Evolutionary conservation across 2,329 filamentous ascomycete genomes (phyloP).

Genomic region (Microcera coccophila): DNA sequence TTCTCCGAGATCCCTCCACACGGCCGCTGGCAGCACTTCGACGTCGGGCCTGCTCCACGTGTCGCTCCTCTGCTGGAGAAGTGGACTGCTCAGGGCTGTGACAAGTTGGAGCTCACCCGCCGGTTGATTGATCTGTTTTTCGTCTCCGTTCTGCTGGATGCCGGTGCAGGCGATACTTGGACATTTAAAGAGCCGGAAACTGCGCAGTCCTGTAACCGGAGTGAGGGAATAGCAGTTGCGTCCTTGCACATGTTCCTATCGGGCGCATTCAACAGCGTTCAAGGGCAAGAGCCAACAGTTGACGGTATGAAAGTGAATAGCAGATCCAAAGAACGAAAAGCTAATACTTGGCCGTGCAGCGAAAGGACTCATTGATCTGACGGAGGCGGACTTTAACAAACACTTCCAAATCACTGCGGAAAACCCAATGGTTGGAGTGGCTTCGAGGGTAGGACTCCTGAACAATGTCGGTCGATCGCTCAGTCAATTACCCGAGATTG

Average conservation of each 20-base stretch:
- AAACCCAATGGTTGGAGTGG: slow-evolving; percentile 45
- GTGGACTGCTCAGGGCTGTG: slow-evolving; percentile 41
- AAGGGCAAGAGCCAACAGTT: no score
- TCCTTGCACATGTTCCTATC: slow-evolving; percentile 47
- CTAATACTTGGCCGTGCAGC: no score
- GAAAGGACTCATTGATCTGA: slow-evolving; percentile 17
- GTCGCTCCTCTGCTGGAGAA: slow-evolving; percentile 41
- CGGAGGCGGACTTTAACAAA: slow-evolving; percentile 30
- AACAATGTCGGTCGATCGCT: slow-evolving; percentile 42
- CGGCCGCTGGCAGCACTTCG: slow-evolving; percentile 61
- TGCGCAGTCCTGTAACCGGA: slow-evolving; percentile 36
- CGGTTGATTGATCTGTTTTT: slow-evolving; percentile 59
- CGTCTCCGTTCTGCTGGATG: slow-evolving; percentile 56
- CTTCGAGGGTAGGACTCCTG: slow-evolving; percentile 40
- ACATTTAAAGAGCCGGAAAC: slow-evolving; percentile 39
- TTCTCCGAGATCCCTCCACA: slow-evolving; percentile 50
- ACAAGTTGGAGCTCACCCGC: slow-evolving; percentile 46
- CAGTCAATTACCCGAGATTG: slow-evolving; percentile 34
- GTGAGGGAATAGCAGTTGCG: slow-evolving; percentile 51
- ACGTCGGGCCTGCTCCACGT: slow-evolving; percentile 51
- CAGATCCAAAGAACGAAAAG: no score
- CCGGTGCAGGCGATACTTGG: slow-evolving; percentile 50
- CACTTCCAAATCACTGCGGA: slow-evolving; percentile 42
- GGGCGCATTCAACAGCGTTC: slow-evolving; percentile 34
- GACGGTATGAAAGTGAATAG: no score